These are phyloP conservation scores for Aspergillus udagawae DNA, from an alignment of 2,329 filamentous ascomycete species.

Conservation along the genomic window DNA sequence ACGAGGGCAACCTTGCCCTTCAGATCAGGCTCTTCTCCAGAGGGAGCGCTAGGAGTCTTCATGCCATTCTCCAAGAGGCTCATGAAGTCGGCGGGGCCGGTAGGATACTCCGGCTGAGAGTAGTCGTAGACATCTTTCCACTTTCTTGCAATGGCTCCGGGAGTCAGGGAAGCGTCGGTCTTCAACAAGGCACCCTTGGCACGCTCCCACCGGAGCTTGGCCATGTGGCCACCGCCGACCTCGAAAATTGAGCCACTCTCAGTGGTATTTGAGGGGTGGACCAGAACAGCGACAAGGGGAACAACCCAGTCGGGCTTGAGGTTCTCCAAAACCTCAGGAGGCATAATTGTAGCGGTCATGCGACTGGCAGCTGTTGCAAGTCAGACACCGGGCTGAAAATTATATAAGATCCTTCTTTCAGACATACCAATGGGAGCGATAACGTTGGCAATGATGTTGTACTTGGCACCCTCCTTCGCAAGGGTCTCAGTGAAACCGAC, in stretches of 20 bases:
- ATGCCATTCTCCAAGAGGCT: slow-evolving; percentile 76
- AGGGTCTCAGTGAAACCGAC: slow-evolving; percentile 97
- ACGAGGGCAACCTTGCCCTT: slow-evolving; percentile 80
- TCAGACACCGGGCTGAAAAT: not conserved
- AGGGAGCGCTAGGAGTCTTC: slow-evolving; percentile 68
- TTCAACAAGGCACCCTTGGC: slow-evolving; percentile 84
- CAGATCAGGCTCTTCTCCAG: slow-evolving; percentile 73
- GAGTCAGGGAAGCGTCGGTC: slow-evolving; percentile 82
- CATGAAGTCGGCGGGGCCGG: slow-evolving; percentile 83
- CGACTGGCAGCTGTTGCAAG: slow-evolving; percentile 68
- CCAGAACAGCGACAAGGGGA: slow-evolving; percentile 81
- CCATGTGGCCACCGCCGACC: slow-evolving; percentile 84
- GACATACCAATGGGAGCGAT: slow-evolving; percentile 73
- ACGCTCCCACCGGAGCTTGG: slow-evolving; percentile 94
- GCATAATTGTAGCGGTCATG: slow-evolving; percentile 95
- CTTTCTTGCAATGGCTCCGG: slow-evolving; percentile 79
- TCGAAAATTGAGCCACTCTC: slow-evolving; percentile 93
- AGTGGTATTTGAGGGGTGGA: slow-evolving; percentile 74
- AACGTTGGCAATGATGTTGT: slow-evolving; percentile 94
- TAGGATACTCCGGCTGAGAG: slow-evolving; percentile 75
- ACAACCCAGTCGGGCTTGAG: slow-evolving; percentile 94
- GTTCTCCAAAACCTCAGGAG: slow-evolving; percentile 80
- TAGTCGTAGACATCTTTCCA: slow-evolving; percentile 89
- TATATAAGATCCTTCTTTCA: not conserved
- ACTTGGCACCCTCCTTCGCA: slow-evolving; percentile 95